Percentiles rank a stretch among this genome's conserved stretches.
Conservation (phyloP, 345 rosid genomes). For the Pistacia vera region DNA sequence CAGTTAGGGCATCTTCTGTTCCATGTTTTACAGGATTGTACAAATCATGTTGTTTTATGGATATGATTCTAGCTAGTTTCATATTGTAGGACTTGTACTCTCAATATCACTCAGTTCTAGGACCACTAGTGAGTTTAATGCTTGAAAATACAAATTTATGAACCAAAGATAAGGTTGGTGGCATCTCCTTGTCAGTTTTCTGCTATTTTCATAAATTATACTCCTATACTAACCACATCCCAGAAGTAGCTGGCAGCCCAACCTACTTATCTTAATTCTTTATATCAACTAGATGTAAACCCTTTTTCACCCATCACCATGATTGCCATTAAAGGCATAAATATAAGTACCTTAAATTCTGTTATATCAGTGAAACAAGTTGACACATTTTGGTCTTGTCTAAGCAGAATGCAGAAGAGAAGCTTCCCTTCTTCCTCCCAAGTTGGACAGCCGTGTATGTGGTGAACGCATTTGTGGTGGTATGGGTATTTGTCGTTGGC, state of each 20-base stretch:
- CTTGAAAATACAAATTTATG: conserved; percentile 21
- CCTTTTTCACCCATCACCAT: not conserved
- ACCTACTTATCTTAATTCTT: not conserved
- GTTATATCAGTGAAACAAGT: not conserved
- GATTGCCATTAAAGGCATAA: not conserved
- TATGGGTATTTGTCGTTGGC: conserved; percentile 73
- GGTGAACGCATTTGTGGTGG: conserved; percentile 54
- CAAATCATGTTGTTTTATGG: not conserved
- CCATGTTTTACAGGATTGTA: not conserved
- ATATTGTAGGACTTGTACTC: not conserved
- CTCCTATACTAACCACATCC: not conserved
- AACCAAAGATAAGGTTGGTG: conserved; percentile 23
- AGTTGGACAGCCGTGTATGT: conserved; percentile 78
- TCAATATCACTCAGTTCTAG: not conserved
- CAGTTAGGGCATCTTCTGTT: not conserved
- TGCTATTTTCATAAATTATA: conserved; percentile 9
- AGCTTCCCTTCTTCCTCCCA: conserved; percentile 62
- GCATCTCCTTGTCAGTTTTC: conserved; percentile 26
- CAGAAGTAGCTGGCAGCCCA: conserved; percentile 21
- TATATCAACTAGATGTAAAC: not conserved
- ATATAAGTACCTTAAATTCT: not conserved
- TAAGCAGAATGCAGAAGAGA: conserved; percentile 70
- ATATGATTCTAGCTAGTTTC: not conserved
- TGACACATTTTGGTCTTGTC: not conserved
- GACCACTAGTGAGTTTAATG: not conserved